A percentile compares a stretch with the other conserved stretches of the same genome.
Evolutionary conservation across 164 flowering plant species (phyloP).

Genomic region (Cinnamomum chago): DNA sequence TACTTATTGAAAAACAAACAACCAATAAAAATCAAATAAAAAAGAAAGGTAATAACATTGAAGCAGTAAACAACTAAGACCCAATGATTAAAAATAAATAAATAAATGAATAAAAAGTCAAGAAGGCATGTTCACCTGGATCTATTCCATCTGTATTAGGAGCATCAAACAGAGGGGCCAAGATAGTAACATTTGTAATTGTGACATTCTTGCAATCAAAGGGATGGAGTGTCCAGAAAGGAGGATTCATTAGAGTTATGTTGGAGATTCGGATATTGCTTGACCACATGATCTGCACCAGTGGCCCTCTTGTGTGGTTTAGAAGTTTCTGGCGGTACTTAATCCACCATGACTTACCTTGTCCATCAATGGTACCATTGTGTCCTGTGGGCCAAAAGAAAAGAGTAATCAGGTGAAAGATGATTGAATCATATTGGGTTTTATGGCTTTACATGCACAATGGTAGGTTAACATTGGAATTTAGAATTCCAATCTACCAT

Average conservation of each 20-base stretch:
- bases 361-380: constrained; percentile 95
- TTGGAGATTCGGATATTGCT: constrained; percentile 68
- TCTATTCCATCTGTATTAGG: constrained; percentile 99
- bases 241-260: constrained; percentile 73
- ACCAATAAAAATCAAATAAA: not conserved
- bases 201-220: constrained; percentile 93
- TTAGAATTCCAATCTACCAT: too few species aligned
- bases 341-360: constrained; percentile 94
- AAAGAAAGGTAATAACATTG: not conserved
- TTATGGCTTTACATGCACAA: too few species aligned
- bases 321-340: constrained; percentile 80
- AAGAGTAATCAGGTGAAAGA: not conserved
- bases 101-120: not conserved
- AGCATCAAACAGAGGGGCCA: constrained; percentile 82
- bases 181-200: constrained; percentile 64
- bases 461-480: too few species aligned
- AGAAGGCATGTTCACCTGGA: constrained; percentile 58
- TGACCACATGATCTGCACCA: constrained; percentile 96
- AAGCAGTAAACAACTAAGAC: not conserved
- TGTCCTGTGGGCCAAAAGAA: constrained; percentile 56
- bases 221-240: constrained; percentile 98
- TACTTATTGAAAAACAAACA: not conserved
- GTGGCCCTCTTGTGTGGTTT: constrained; percentile 94
- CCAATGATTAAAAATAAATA: not conserved
- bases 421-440: too few species aligned